Base-by-base conservation (phyloP, 2,329 filamentous ascomycete genomes). In the Penicillium expansum region DNA sequence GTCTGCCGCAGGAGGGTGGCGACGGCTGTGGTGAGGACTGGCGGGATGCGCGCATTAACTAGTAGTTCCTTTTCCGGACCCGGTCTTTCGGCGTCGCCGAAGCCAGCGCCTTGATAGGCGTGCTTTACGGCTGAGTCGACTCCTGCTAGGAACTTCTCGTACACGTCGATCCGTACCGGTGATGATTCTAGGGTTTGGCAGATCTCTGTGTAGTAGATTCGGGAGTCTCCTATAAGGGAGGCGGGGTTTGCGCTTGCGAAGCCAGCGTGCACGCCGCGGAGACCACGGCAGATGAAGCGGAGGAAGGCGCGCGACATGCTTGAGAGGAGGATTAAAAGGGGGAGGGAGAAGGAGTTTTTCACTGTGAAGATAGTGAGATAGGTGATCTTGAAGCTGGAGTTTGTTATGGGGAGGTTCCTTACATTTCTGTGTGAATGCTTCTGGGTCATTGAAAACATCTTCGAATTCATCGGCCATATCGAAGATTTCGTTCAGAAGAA, bases 301-400 rank as follows among this genome's bases (percentile, higher is more conserved):
- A 95, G 79, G 61, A 93, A 88, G 20, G 85, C 84, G 13, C 91
- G 84, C 11, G 88, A 88, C 51, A 88, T 86, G 30, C 89, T 92
- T 66, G 86, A 89, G 30, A 95, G 82, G 20, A 94, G 70, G 14
- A 95, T 78, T 58, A 79, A 62, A 24, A 79, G 70, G 45, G 77
- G 68, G 9, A 78, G 71, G 8, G 77, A 78, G 52, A 59, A 66
- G 13, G 67, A 70, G 18, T 67, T 59, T 72, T 75, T 76, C 33
- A 74, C 71, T 74, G 39, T 9, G 24, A 24, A 13, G 14, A 9
- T 5, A 16, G 35, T 52, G 33, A 56, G 50, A 61, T 39, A 16
- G 55, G 55, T 39, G 42, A 20, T 22, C 14, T 18, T 35, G 41
- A 57, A 16, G 27, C 22, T 14, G 30, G 44, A 10, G 10, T 22